Percentiles rank a stretch among this genome's conserved stretches.
Evolutionary conservation across 2,329 filamentous ascomycete species (phyloP).

Genomic region (Calonectria honghensis): DNA sequence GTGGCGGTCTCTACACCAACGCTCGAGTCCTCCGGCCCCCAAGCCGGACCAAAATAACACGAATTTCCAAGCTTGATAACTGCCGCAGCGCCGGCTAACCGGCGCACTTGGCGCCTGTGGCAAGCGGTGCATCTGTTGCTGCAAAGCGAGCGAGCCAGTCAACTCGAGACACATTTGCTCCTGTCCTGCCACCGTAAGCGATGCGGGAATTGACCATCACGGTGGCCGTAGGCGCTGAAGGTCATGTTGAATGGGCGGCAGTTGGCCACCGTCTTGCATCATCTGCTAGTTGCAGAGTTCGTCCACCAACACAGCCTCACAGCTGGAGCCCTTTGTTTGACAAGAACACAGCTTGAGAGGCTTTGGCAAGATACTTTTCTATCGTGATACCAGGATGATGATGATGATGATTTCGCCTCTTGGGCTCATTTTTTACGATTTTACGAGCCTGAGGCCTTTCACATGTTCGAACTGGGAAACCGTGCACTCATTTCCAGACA

Average conservation of each 20-base stretch:
- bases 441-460: background rate
- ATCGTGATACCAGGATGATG: background rate
- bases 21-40: background rate
- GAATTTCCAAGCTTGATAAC: background rate
- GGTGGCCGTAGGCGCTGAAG: background rate
- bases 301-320: background rate
- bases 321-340: too few relatives aligned
- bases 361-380: too few relatives aligned
- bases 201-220: background rate
- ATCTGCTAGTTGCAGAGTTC: background rate
- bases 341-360: too few relatives aligned
- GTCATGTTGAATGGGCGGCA: background rate
- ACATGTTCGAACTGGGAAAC: background rate
- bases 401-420: background rate
- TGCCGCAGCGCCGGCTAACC: too few relatives aligned
- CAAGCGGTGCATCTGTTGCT: background rate
- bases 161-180: background rate
- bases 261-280: too few relatives aligned
- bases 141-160: background rate
- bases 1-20: background rate
- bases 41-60: background rate
- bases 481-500: background rate
- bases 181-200: background rate
- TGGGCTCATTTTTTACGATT: background rate
- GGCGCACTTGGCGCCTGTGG: background rate